phyloP scores from a whole-genome alignment of 345 rosid genomes.

The Arabidopsis suecica region DNA sequence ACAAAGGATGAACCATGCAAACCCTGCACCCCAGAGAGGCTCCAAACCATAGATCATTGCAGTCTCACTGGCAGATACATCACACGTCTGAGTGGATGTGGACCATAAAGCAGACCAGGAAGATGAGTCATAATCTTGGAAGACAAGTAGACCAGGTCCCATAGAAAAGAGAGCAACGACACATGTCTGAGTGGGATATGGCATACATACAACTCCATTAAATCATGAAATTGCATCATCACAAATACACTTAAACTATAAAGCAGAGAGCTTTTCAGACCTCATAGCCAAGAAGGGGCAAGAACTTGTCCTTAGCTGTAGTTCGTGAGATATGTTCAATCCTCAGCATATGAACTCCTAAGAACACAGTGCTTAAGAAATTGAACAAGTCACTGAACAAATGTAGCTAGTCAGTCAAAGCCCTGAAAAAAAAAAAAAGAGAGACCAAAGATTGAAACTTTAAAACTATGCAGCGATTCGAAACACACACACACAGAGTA shows the following conservation, averaged over 20 bases:
- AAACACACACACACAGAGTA: not conserved
- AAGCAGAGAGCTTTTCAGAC: slow-evolving; percentile 1
- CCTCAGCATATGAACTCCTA: slow-evolving; percentile 70
- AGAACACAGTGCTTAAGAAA: slow-evolving; percentile 67
- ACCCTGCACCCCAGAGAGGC: slow-evolving; percentile 73
- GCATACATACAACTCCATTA: not conserved
- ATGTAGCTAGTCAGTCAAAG: not conserved
- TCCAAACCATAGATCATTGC: slow-evolving; percentile 71
- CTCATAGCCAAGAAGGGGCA: slow-evolving; percentile 46
- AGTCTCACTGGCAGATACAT: slow-evolving; percentile 65
- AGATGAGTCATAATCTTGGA: slow-evolving; percentile 34
- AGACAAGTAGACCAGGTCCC: not conserved
- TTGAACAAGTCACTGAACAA: slow-evolving; percentile 60
- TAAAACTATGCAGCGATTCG: not conserved
- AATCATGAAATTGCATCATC: not conserved
- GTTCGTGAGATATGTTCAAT: slow-evolving; percentile 64
- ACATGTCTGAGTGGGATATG: slow-evolving; percentile 2
- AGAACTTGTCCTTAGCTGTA: slow-evolving; percentile 52
- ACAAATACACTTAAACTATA: not conserved
- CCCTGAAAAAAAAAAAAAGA: not conserved
- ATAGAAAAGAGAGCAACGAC: slow-evolving; percentile 22
- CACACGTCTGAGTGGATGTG: slow-evolving; percentile 9
- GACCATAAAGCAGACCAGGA: slow-evolving; percentile 31
- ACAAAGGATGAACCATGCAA: slow-evolving; percentile 76
- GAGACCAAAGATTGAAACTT: not conserved